Base-by-base conservation (phyloP, 164 flowering plant genomes). In the Liquidambar formosana region DNA sequence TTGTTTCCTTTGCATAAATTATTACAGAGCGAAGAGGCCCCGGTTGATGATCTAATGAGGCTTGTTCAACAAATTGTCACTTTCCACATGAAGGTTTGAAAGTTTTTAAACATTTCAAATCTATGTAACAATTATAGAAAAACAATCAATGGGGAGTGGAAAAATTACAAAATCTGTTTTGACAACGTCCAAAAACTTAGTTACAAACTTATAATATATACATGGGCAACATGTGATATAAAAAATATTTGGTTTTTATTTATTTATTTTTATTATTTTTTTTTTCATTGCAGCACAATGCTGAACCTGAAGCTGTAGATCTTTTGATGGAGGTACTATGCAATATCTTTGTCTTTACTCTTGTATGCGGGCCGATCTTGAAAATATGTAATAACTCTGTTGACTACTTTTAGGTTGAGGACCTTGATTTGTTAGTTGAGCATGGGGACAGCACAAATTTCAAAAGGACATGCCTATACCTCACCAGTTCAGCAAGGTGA, bases 281-380 rank as follows among this genome's bases (percentile, higher is more conserved):
- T 9, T 76, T 71, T 74, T 33, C 53, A 51, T 57, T 79, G 71
- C 91, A 95, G 99, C 99, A 93, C 80, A 95, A 95, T 86, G 97
- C 99, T 28, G 99, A 95, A 75, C 94, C 97, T 47, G 99, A 95
- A 82, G 97, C 97, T 57, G 97, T 91, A 26, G 97, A 95, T 80
- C 93, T 95, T 76, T 77, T 95, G 44, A 95, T 95, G 97, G 99
- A 95, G 96, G 98, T 94, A 81, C 16, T 27, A 4, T 62, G 41
- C 46, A 25, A 27, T 66, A 13, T 64, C 8, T 18, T 33, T 72
- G 53, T 61, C 12, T 68, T 23, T 19, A 9, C 10, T 25, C 54
- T 61, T 51, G 16, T 63, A 23, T 44, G 12, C 12, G 52, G 33
- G 14, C 11, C 46, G n/a, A 26, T 27, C 49, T 56, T 60, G 10